phyloP scores from a whole-genome alignment of 2,329 filamentous ascomycete genomes.

The Aspergillus fructus region DNA sequence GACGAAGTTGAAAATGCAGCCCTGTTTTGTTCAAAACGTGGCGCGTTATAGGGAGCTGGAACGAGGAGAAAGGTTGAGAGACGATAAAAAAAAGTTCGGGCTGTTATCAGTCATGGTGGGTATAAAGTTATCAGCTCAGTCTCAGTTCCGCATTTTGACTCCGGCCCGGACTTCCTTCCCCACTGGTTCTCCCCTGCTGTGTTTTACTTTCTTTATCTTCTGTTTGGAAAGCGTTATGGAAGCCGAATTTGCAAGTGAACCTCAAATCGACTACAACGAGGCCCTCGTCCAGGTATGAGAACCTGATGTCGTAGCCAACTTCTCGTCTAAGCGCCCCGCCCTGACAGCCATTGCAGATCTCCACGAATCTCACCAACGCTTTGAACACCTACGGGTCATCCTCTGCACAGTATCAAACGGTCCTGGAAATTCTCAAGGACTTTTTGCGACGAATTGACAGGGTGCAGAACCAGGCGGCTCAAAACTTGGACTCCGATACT shows the following conservation, averaged over 20 bases:
- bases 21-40: not conserved
- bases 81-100: constrained; percentile 1
- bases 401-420: constrained; percentile 37
- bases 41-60: too few species aligned
- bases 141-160: not conserved
- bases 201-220: not conserved
- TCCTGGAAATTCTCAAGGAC: constrained; percentile 37
- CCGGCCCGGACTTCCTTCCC: not conserved
- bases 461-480: constrained; percentile 6
- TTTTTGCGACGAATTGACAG: constrained; percentile 32
- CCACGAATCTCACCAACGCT: constrained; percentile 44
- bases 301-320: not conserved
- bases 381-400: constrained; percentile 39
- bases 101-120: constrained; percentile 1
- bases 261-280: constrained; percentile 20
- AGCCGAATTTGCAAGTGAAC: not conserved
- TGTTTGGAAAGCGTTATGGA: not conserved
- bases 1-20: not conserved
- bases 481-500: constrained; percentile 29
- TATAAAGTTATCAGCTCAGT: not conserved
- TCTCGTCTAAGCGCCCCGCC: not conserved
- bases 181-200: not conserved
- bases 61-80: not conserved
- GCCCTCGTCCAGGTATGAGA: constrained; percentile 21
- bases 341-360: constrained; percentile 29